phyloP scores from a whole-genome alignment of 2,329 filamentous ascomycete genomes.

The Fusarium sp. region DNA sequence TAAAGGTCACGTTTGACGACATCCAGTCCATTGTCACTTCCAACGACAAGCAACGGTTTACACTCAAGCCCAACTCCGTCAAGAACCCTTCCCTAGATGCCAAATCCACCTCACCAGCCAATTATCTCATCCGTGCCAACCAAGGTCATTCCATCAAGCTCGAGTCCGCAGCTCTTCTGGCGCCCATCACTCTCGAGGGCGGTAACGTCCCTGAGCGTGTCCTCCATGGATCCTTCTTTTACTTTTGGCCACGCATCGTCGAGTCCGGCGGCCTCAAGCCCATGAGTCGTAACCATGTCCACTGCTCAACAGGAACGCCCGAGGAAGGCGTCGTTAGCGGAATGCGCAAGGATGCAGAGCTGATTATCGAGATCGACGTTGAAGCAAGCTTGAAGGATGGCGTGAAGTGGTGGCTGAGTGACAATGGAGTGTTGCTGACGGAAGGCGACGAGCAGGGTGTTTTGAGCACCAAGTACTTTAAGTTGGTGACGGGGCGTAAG shows the following conservation, averaged over 20 bases:
- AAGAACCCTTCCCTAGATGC: conserved; percentile 41
- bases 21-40: conserved; percentile 75
- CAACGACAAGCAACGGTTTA: conserved; percentile 93
- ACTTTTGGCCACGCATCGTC: conserved; percentile 80
- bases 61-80: conserved; percentile 69
- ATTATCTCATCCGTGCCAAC: conserved; percentile 92
- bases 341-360: conserved; percentile 81
- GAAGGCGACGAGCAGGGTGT: conserved; percentile 69
- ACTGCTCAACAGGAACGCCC: conserved; percentile 83
- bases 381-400: conserved; percentile 70
- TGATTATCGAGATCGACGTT: conserved; percentile 83
- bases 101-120: conserved; percentile 62
- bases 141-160: conserved; percentile 90
- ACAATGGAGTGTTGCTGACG: conserved; percentile 80
- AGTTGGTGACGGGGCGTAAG: conserved; percentile 73
- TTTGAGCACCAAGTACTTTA: conserved; percentile 75
- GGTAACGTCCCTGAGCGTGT: conserved; percentile 73
- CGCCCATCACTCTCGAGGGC: conserved; percentile 70
- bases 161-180: conserved; percentile 77
- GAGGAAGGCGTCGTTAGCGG: conserved; percentile 75
- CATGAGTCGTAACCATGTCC: conserved; percentile 90
- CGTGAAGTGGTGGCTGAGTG: conserved; percentile 81
- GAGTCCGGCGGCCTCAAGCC: conserved; percentile 79
- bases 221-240: conserved; percentile 90
- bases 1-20: conserved; percentile 81